A percentile compares a stretch with the other conserved stretches of the same genome.
phyloP scores from a whole-genome alignment of 352 stramenopile species.

The Aphanomyces invadans region DNA sequence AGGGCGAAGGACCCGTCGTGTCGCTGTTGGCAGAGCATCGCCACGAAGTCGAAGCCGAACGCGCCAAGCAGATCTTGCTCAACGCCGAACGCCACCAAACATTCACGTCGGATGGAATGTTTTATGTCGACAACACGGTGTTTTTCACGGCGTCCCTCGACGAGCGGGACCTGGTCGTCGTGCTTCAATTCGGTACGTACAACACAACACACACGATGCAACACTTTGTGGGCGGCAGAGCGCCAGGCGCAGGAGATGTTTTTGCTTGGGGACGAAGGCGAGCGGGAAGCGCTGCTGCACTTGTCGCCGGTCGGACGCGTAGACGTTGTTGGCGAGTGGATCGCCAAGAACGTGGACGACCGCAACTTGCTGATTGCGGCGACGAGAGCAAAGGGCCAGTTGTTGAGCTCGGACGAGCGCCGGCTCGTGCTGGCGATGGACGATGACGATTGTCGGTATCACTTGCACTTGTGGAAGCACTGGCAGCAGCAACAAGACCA shows the following conservation, averaged over 20 bases:
- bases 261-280: conserved; percentile 12
- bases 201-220: neutral
- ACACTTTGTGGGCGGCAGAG: neutral
- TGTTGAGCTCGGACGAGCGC: conserved; percentile 12
- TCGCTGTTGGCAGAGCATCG: neutral
- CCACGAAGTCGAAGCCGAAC: neutral
- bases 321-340: neutral
- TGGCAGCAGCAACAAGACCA: neutral
- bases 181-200: neutral
- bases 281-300: conserved; percentile 1
- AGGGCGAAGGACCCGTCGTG: neutral
- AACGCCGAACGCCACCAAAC: conserved; percentile 13
- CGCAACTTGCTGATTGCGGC: conserved; percentile 4
- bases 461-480: conserved; percentile 15
- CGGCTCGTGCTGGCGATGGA: conserved; percentile 8
- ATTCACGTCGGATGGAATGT: conserved; percentile 7
- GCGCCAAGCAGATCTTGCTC: neutral
- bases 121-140: conserved; percentile 3
- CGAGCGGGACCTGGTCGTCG: neutral
- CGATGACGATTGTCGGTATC: conserved; percentile 8
- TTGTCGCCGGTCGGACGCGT: neutral
- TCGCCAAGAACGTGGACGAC: conserved; percentile 5
- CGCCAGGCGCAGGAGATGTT: conserved; percentile 8
- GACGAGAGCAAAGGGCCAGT: conserved; percentile 7
- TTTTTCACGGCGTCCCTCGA: neutral